Conservation (phyloP, 1,139 yeast genomes). For the Hemisphaericaspora xylofermentans region DNA sequence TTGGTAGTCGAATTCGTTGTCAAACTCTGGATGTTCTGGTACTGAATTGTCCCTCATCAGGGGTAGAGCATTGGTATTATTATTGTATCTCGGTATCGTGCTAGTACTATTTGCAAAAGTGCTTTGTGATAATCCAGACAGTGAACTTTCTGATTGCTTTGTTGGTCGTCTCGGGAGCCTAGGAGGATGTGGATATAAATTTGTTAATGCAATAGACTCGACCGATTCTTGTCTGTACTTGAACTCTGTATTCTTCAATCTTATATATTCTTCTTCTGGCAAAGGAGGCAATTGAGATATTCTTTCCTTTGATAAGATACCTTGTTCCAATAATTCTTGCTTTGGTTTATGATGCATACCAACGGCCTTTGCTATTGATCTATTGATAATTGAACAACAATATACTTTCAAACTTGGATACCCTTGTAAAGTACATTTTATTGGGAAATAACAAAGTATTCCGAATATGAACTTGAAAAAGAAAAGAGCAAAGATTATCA, state of each 20-base stretch:
- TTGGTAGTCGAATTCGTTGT: neutral
- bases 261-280: conserved; percentile 4
- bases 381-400: conserved; percentile 57
- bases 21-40: neutral
- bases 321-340: conserved; percentile 31
- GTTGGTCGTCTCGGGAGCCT: neutral
- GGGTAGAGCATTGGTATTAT: neutral
- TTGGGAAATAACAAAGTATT: conserved; percentile 53
- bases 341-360: conserved; percentile 46
- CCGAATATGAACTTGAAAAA: conserved; percentile 61
- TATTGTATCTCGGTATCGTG: neutral
- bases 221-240: conserved; percentile 1
- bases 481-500: conserved; percentile 73
- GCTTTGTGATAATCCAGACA: neutral
- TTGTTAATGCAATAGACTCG: conserved; percentile 1
- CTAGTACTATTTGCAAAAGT: neutral
- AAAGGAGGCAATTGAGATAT: conserved; percentile 12
- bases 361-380: conserved; percentile 52
- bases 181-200: neutral
- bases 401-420: conserved; percentile 50
- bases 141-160: neutral
- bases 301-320: conserved; percentile 23
- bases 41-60: neutral
- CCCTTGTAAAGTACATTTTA: conserved; percentile 47
- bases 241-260: conserved; percentile 4